Base-by-base conservation (phyloP, 148 eudicot species). In the Fagopyrum esculentum region DNA sequence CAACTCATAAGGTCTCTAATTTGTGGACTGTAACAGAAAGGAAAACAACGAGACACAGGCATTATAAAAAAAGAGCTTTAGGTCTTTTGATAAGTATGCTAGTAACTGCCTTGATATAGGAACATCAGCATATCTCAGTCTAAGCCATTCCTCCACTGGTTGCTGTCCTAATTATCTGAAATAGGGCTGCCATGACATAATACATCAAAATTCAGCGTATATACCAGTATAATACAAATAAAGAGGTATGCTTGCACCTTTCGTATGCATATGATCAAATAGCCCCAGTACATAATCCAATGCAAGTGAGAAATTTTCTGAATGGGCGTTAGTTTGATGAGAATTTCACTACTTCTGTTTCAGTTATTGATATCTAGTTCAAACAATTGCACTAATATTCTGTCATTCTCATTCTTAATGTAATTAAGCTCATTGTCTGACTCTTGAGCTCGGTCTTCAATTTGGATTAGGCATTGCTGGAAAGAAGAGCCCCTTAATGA, bases 61-160 rank as follows among this genome's bases (percentile, higher is more conserved):
- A 7, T 35, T 46, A 64, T n/a, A 40, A 66, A 66, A 66, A 46
- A 40, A 16, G 3, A 61, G 30, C 71, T 12, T 66, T 40, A 66
- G 17, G 45, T 66, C 45, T 30, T 40, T 12, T 35, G 47, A 66
- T 35, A n/a, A 19, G 26, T 26, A 60, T 64, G 71, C 71, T 66
- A 13, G 46, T 43, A 66, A 35, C 15, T 3, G 47, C 6, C 45
- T 35, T n/a, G 45, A 64, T 7, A 35, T 30, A 35, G 45, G 10
- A 17, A 19, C 11, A 17, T 49, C 52, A 17, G 63, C 2, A 57
- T 7, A 5, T 66, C 9, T 9, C 12, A 49, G 12, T 49, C 84
- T 74, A 88, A 73, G 89, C 86, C 88, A 88, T 84, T n/a, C 92
- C 92, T 70, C 89, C 87, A 9, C 88, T 83, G 52, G 88, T 83